Conservation (phyloP, 495 filamentous ascomycete genomes). For the Poronia punctata region DNA sequence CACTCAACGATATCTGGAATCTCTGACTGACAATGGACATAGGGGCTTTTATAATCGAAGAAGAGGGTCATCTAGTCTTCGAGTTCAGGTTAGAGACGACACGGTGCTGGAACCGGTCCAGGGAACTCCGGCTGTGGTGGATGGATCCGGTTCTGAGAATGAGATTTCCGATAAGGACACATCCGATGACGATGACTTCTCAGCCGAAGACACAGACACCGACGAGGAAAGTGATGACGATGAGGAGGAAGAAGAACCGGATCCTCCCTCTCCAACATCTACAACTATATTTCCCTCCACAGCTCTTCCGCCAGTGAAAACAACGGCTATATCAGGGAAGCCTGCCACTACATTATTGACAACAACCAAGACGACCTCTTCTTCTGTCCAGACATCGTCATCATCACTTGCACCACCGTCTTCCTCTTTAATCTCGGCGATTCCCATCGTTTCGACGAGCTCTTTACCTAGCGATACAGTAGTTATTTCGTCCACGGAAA, state of each 20-base stretch:
- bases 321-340: not conserved
- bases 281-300: not conserved
- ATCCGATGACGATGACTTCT: not conserved
- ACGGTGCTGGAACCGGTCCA: no score
- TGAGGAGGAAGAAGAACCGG: not conserved
- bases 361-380: not conserved
- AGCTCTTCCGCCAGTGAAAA: not conserved
- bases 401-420: not conserved
- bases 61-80: no score
- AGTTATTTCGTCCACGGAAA: no score
- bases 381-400: not conserved
- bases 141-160: no score
- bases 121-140: no score
- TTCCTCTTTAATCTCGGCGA: not conserved
- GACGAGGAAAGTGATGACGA: not conserved
- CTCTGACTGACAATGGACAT: no score
- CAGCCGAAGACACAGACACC: not conserved
- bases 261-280: not conserved
- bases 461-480: no score
- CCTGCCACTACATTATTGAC: not conserved
- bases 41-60: no score
- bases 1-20: no score
- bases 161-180: no score
- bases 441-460: not conserved
- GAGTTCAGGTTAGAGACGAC: no score